These are phyloP conservation scores for Eutrema salsugineum DNA, from an alignment of 441 rosid species.

Conservation along the genomic window DNA sequence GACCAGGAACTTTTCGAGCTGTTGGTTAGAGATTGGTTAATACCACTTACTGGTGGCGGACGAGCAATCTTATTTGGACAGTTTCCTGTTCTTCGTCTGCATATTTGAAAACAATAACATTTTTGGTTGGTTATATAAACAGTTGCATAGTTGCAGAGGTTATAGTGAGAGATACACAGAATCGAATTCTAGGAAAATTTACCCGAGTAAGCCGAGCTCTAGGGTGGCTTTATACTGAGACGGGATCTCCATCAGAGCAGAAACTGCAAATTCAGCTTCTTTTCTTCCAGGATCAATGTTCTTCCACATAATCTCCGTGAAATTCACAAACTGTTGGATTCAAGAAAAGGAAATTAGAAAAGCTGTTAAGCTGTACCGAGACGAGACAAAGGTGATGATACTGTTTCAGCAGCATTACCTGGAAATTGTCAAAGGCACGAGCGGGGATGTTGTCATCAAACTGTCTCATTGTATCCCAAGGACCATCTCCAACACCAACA, in stretches of 20 bases:
- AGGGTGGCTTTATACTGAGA: slow-evolving; percentile 80
- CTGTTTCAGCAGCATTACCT: slow-evolving; percentile 36
- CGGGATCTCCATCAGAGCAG: slow-evolving; percentile 93
- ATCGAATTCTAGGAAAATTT: background rate
- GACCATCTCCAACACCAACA: slow-evolving; percentile 96
- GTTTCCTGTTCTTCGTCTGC: slow-evolving; percentile 45
- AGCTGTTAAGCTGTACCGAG: background rate
- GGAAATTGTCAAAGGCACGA: slow-evolving; percentile 79
- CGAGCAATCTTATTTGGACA: slow-evolving; percentile 55
- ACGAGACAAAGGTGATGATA: background rate
- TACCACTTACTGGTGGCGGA: slow-evolving; percentile 60
- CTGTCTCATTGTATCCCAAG: slow-evolving; percentile 92
- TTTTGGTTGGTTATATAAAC: background rate
- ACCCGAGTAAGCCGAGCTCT: slow-evolving; percentile 82
- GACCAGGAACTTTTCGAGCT: slow-evolving; percentile 38
- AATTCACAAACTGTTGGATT: slow-evolving; percentile 71
- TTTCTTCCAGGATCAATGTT: slow-evolving; percentile 45
- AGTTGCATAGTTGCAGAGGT: background rate
- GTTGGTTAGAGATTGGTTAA: slow-evolving; percentile 34
- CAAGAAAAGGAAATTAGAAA: background rate
- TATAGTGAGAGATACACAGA: background rate
- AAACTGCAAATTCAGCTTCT: slow-evolving; percentile 79
- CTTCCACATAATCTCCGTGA: slow-evolving; percentile 81
- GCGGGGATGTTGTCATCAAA: slow-evolving; percentile 89
- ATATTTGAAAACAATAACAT: slow-evolving; percentile 5